Evolutionary conservation across 495 filamentous ascomycete species (phyloP).

Genomic region (Sporormia fimetaria): DNA sequence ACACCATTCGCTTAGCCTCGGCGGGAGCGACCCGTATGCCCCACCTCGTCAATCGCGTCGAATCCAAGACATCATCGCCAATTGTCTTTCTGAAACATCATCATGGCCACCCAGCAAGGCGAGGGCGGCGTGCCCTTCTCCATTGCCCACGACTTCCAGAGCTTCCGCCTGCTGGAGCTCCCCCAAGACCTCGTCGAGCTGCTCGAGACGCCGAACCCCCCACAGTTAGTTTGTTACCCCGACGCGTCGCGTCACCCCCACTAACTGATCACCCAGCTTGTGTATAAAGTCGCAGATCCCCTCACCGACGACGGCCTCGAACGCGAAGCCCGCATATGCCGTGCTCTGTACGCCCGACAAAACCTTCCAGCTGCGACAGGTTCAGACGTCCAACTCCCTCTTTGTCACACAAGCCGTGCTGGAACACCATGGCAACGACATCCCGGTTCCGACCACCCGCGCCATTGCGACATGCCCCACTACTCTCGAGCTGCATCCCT

Average conservation of each 20-base stretch:
- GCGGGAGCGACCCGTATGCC: slow-evolving; percentile 7
- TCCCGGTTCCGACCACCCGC: slow-evolving; percentile 38
- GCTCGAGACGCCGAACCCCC: slow-evolving; percentile 33
- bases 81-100: not conserved
- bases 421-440: slow-evolving; percentile 21
- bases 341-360: slow-evolving; percentile 58
- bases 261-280: slow-evolving; percentile 40
- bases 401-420: slow-evolving; percentile 50
- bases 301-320: slow-evolving; percentile 23
- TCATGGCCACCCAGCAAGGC: slow-evolving; percentile 48
- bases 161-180: slow-evolving; percentile 71
- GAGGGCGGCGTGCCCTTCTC: slow-evolving; percentile 51
- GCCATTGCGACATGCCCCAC: slow-evolving; percentile 60
- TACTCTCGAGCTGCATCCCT: slow-evolving; percentile 49
- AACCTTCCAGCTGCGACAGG: slow-evolving; percentile 74
- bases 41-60: slow-evolving; percentile 11
- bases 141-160: slow-evolving; percentile 47
- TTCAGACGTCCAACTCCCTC: slow-evolving; percentile 82
- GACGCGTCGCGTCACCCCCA: not conserved
- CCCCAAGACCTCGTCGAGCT: slow-evolving; percentile 59
- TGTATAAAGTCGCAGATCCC: slow-evolving; percentile 47
- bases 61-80: not conserved
- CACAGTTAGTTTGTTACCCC: slow-evolving; percentile 18
- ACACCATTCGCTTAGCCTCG: no score
- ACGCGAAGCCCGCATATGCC: slow-evolving; percentile 44